Evolutionary conservation across 1,284 basidiomycete species (phyloP), one percentile per base, ranked within the genome.

Genomic region (Cutaneotrichosporon arboriforme): DNA sequence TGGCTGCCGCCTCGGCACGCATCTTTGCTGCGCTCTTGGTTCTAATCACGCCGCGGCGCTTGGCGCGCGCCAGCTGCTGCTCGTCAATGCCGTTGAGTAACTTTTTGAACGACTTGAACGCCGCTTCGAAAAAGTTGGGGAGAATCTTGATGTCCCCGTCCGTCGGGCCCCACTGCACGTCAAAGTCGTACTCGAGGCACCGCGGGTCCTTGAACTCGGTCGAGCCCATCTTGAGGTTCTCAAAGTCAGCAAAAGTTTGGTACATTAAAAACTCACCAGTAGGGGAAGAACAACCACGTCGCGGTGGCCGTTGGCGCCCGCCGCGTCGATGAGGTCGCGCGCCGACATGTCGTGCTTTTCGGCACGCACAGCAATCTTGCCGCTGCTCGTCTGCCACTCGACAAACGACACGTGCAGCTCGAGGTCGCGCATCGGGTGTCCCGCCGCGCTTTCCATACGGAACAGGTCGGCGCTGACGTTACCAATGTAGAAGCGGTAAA

Each of bases 151-250:
- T 54, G 52, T 74, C 70, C 10, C 64, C 69, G 46, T 72, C 64
- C 8, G 65, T 66, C 41, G 65, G 56, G 14, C 70, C 69, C 69
- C 71, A 72, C 1, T 61, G 40, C 4, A 74, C 55, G 39, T 65
- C 64, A 51, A 71, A 74, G 57, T 72, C 67, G 54, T 70, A 71
- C 13, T 68, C 61, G 17, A 74, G 44, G 3, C 54, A 57, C 4
- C 52, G 51, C 3, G 66, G 65, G 21, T 54, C 36, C 8, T 38
- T 43, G 18, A 56, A 50, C 54, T 74, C 62, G n/a, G 60, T 56
- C 18, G 72, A 74, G 18, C 52, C 41, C 72, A 74, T 74, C 18
- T 57, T 61, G 41, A 74, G 61, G 14, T 60, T 63, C 69, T 71
- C 46, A 5, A 4, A 7, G 50, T 57, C 13, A 58, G 54, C 22